Evolutionary conservation across 768 basidiomycete species (phyloP), one percentile per base, ranked within the genome.

Genomic region (Boletus vermiculosoides): DNA sequence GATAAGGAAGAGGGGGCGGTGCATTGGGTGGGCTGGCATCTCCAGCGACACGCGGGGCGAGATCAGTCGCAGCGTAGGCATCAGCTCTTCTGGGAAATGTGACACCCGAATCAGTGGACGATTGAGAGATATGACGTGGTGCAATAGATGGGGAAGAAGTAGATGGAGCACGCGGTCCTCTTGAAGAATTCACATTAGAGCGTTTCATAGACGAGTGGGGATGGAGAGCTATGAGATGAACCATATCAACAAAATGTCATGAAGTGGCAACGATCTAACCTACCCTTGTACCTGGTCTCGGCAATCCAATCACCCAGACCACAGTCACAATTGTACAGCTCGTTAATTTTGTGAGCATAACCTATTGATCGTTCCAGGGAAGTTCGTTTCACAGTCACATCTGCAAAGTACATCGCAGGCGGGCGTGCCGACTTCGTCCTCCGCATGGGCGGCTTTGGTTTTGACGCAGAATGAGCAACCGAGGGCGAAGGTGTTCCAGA

Each of bases 331-430:
- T 78, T 75, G 53, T 83, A 83, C 20, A 95, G 70, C 67, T 94
- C 90, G 65, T 92, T 91, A 60, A 94, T 90, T 75, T 93, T 94
- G 62, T 77, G 74, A 25, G 88, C 87, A 63, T 94, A 95, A 37
- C 85, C 82, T 23, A 74, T 67, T 57, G 87, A 89, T 47, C 92
- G 80, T 64, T 94, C 92, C 5, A 82, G 57, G 3, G 87, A 64
- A 30, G 78, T 85, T 60, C 76, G 80, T 70, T 79, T 78, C 15
- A 72, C 66, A 31, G 77, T 63, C 4, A 94, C 77, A 65, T 95
- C 90, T 44, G 79, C 75, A 63, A 80, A 89, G 60, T 79, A 78
- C 84, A 94, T 82, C 13, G 89, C 87, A 44, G 84, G 74, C 3
- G 90, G 90, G 67, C 83, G 76, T 13, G 70, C 50, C 22, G 74